Base-by-base conservation (phyloP, 2,329 filamentous ascomycete genomes). In the Aureobasidium sp. region DNA sequence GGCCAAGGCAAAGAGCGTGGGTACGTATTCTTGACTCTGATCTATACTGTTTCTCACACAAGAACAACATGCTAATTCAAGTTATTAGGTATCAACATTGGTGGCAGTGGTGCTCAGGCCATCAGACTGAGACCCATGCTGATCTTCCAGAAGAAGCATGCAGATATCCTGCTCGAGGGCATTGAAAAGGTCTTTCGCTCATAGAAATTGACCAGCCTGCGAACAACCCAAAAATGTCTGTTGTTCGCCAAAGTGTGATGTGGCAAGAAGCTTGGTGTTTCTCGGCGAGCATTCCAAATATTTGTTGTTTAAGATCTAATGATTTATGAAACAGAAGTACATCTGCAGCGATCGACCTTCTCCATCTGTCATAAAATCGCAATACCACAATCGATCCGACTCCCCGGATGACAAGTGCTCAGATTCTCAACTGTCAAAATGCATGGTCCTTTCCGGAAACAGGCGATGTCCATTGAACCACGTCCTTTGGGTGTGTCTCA, bases 121-220 rank as follows among this genome's bases (percentile, higher is more conserved):
- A 87, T 96, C 20, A 80, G 91, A 56, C 77, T 96, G 72, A 79
- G 91, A 69, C 91, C 91, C 48, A 96, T 95, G 91, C 78, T 96
- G 69, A 86, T 92, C 70, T 93, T 96, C 80, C 88, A 95, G 83
- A 83, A 90, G 81, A 84, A 88, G 72, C 92, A 97, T 76, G 92
- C 87, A 26, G 89, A 96, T 76, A 85, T 95, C 63, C 77, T 96
- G 68, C 76, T 94, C 43, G 68, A 70, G 67, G 69, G 71, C n/a
- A 53, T 68, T 46, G 53, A 63, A 43, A 64, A 53, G 53, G 60
- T 62, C 5, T 65, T 66, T 26, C 37, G 20, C 5, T 55, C 51
- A 3, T 55, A 43, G 15, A 13, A 5, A n/a, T 20, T 27, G 50
- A 24, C 3, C 17, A 51, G 27, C 13, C 12, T 7, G 8, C n/a